Base-by-base conservation (phyloP, 2,329 filamentous ascomycete species). In the Penicillium crustosum region DNA sequence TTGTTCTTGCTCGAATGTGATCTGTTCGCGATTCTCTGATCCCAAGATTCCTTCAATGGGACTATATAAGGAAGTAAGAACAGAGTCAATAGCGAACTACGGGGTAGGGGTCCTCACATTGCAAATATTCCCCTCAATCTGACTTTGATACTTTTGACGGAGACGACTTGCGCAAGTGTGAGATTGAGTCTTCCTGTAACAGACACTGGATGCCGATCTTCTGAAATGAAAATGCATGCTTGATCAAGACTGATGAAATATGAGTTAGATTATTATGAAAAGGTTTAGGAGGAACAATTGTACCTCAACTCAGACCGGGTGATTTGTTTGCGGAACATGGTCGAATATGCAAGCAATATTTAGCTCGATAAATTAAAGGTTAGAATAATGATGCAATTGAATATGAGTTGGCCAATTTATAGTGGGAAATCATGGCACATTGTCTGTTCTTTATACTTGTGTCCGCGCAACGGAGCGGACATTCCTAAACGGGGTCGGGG, bases 171-270 rank as follows among this genome's bases (percentile, higher is more conserved):
- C 8, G 54, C 25, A 3, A 62, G 55, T 4, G 57, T 55, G 9
- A 65, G 27, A 17, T 23, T 45, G 21, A 66, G 55, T 13, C 13
- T 59, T 4, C 65, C 65, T 0, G 54, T 62, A 13, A 66, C 29
- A 8, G 49, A 61, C 5, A 36, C 27, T n/a, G 47, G 25, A 31
- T 49, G 36, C 1, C 35, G 21, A 10, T 43, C 13, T 17, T 54
- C 35, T 13, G 56, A 58, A 5, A 64, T 39, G 19, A 65, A 66
- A 39, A 66, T 57, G 41, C 60, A 63, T 52, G 64, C 35, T 44
- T 58, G 38, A 31, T 64, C 59, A 3, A 67, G 55, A 6, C 65
- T 66, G 48, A 12, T 43, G 1, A 12, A 38, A 27, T 21, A 44
- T 19, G 7, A 2, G 29, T 49, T 29, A 49, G 33, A 4, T 19